Percentiles rank a stretch among this genome's conserved stretches.
Conservation (phyloP, 805 yeast genomes). For the Metschnikowia corniflorae region DNA sequence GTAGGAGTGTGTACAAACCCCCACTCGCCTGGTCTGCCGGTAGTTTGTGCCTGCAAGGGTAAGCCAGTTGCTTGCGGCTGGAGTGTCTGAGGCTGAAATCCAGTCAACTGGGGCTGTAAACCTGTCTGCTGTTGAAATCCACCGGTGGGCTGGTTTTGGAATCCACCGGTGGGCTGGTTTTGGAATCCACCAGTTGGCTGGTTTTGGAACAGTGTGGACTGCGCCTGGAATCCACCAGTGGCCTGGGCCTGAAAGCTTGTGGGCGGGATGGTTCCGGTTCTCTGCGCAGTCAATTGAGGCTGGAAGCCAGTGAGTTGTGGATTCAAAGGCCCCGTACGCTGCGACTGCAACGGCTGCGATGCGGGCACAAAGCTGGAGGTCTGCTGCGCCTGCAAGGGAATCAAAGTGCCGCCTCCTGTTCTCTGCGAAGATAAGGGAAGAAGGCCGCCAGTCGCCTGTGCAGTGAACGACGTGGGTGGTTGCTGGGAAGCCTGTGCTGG, state of each 20-base stretch:
- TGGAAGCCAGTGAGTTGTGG: conserved; percentile 20
- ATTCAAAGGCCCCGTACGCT: conserved; percentile 35
- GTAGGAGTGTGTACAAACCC: conserved; percentile 69
- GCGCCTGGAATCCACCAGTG: conserved; percentile 21
- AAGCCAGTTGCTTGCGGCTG: conserved; percentile 11
- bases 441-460: conserved; percentile 34
- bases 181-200: conserved; percentile 21
- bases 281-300: conserved; percentile 17
- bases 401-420: conserved; percentile 44
- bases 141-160: conserved; percentile 13
- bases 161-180: conserved; percentile 19
- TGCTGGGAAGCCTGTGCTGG: conserved; percentile 7
- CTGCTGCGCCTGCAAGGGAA: conserved; percentile 58
- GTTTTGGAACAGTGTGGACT: conserved; percentile 15
- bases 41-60: conserved; percentile 46
- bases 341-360: conserved; percentile 21
- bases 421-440: conserved; percentile 24
- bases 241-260: conserved; percentile 16
- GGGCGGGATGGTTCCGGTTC: conserved; percentile 14
- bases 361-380: conserved; percentile 62
- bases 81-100: conserved; percentile 33
- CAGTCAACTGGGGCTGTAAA: conserved; percentile 24
- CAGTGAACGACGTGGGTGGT: conserved; percentile 31
- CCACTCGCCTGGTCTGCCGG: conserved; percentile 79
- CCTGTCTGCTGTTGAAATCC: conserved; percentile 10